Evolutionary conservation across 1,284 basidiomycete genomes (phyloP), one percentile per base, ranked within the genome.

Genomic region (Volvariella surrecta): DNA sequence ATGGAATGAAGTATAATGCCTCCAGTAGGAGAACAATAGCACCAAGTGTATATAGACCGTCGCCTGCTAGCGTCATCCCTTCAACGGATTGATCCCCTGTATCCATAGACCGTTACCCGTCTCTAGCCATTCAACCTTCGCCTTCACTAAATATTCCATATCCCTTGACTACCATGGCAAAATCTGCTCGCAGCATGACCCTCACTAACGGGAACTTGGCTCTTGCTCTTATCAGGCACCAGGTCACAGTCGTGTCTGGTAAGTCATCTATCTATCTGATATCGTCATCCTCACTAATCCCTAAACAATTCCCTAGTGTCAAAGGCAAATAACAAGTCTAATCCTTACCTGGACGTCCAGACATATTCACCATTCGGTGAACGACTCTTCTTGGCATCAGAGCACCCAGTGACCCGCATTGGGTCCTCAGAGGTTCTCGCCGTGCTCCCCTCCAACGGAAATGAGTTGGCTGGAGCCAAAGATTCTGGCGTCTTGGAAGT

Each of bases 191-290:
- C 11, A 28, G 24, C 24, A 28, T 28, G 24, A 6, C 24, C 24
- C 11, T 28, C 6, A 28, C 6, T 28, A 11, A 72, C 54, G 76
- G 80, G 42, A 68, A 71, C 35, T 60, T 82, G 46, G 81, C 78
- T 43, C 70, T 84, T 45, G 81, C 81, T 20, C 55, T 82, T 45
- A 76, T 84, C 40, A 73, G 77, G 50, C 73, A 70, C 50, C 73
- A 78, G 54, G 74, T 84, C 18, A 73, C 73, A 66, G 55, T 83
- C 46, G 73, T 83, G 24, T 73, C 79, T 74, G 74, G 80, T 79
- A 51, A 46, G 58, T 50, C 40, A n/a, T 24, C 28, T 24, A n/a
- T 18, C 30, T 15, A 22, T 40, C n/a, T 15, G 13, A 42, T 37
- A 16, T 24, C 39, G 39, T 51, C 16, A 47, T 39, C 32, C 16